Percentiles rank a stretch among this genome's conserved stretches.
phyloP scores from a whole-genome alignment of 2,329 filamentous ascomycete genomes.

The Neospermospora avenae region DNA sequence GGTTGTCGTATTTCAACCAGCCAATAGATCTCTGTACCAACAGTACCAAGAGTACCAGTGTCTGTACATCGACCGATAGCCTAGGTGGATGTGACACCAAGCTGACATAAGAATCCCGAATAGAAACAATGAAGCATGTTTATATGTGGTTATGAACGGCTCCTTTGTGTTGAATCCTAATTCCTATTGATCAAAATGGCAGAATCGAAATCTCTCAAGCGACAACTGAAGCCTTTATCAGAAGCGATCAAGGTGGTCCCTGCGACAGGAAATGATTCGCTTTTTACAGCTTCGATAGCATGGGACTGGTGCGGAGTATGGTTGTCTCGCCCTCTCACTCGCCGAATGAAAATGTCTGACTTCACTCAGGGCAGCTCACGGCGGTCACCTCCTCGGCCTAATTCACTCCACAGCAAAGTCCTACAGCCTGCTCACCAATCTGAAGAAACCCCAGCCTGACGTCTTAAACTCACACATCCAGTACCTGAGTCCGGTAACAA shows the following conservation, averaged over 20 bases:
- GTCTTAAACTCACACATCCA: constrained; percentile 1
- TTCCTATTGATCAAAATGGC: neutral
- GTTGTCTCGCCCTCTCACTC: neutral
- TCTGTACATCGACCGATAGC: too few relatives aligned
- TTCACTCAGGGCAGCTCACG: neutral
- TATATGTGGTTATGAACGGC: too few relatives aligned
- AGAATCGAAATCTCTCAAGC: neutral
- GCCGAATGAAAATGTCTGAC: neutral
- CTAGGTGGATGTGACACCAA: too few relatives aligned
- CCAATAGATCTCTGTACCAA: too few relatives aligned
- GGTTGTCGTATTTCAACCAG: too few relatives aligned
- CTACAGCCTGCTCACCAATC: neutral
- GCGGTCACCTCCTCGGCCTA: neutral
- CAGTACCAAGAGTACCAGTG: too few relatives aligned
- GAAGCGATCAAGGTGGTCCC: neutral
- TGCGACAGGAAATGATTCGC: neutral
- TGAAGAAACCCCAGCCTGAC: neutral
- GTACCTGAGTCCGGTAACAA: neutral
- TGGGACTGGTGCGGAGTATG: constrained; percentile 2
- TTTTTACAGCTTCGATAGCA: constrained; percentile 2
- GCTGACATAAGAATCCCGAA: too few relatives aligned
- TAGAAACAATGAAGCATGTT: too few relatives aligned
- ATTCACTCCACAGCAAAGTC: neutral
- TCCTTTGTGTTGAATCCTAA: neutral
- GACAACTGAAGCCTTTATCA: neutral